Evolutionary conservation across 306 rosid species (phyloP).

Genomic region (Corylus heterophylla): DNA sequence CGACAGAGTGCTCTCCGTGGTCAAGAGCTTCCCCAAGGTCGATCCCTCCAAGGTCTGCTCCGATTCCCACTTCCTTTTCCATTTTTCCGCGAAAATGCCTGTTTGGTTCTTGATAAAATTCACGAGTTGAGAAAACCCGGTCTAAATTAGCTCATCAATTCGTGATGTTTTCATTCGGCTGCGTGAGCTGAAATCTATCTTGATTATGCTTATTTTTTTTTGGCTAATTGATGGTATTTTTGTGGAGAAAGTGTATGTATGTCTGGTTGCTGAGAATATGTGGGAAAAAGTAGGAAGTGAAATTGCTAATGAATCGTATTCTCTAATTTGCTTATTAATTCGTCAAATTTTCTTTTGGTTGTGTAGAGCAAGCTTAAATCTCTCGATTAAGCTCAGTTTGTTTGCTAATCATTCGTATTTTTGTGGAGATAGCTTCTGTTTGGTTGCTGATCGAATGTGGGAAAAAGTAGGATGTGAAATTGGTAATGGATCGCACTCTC

Average conservation of each 20-base stretch:
- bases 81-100: neutral
- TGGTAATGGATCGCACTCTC: no score
- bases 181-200: neutral
- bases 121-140: neutral
- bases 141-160: neutral
- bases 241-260: neutral
- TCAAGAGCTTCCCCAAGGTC: conserved; percentile 85
- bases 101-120: neutral
- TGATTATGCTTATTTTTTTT: neutral
- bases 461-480: neutral
- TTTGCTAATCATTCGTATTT: neutral
- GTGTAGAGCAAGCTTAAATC: neutral
- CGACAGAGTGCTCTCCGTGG: conserved; percentile 79
- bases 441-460: neutral
- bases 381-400: neutral
- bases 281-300: no score
- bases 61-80: conserved; percentile 4
- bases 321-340: neutral
- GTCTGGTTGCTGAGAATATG: no score
- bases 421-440: conserved; percentile 15
- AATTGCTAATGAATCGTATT: no score
- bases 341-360: neutral
- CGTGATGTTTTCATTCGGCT: neutral
- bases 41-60: conserved; percentile 77
- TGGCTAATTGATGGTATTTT: neutral